Percentiles rank a stretch among this genome's conserved stretches.
Conservation (phyloP, 2,329 filamentous ascomycete species). For the Colletotrichum camelliae region DNA sequence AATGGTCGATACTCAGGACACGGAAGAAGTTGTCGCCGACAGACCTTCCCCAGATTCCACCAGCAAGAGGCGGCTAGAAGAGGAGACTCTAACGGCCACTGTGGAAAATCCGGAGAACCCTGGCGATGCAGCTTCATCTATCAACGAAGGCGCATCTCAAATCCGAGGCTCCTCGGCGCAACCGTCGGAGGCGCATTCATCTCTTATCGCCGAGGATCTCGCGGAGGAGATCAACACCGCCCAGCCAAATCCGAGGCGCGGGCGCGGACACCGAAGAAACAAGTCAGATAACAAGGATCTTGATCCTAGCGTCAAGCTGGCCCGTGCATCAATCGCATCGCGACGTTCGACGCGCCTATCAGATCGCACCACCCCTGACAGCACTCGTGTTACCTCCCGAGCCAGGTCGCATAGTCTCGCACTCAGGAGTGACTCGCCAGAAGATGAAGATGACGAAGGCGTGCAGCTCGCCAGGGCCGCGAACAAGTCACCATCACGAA, state of each 20-base stretch:
- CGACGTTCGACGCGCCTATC: slow-evolving; percentile 22
- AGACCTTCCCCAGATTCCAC: not conserved
- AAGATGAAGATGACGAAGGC: slow-evolving; percentile 29
- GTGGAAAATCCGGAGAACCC: not conserved
- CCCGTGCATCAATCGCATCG: slow-evolving; percentile 20
- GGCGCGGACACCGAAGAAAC: slow-evolving; percentile 18
- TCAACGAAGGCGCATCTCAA: slow-evolving; percentile 13
- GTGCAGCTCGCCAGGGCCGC: slow-evolving; percentile 34
- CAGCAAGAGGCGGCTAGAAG: not conserved
- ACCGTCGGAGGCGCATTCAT: slow-evolving; percentile 15
- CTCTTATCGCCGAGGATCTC: slow-evolving; percentile 20
- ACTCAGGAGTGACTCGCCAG: slow-evolving; percentile 25
- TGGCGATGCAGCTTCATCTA: not conserved
- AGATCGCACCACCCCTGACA: slow-evolving; percentile 22
- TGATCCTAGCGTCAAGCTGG: slow-evolving; percentile 21
- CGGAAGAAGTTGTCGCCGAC: slow-evolving; percentile 7
- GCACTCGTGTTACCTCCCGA: slow-evolving; percentile 28
- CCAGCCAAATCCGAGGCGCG: slow-evolving; percentile 14
- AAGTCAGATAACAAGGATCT: slow-evolving; percentile 14
- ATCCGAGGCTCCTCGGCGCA: slow-evolving; percentile 18
- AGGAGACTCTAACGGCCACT: not conserved
- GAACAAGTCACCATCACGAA: slow-evolving; percentile 32
- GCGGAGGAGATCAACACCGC: slow-evolving; percentile 6
- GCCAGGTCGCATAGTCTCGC: slow-evolving; percentile 30
- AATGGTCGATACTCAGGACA: not conserved